phyloP scores from a whole-genome alignment of 352 stramenopile species.

The Phytophthora tentaculata region DNA sequence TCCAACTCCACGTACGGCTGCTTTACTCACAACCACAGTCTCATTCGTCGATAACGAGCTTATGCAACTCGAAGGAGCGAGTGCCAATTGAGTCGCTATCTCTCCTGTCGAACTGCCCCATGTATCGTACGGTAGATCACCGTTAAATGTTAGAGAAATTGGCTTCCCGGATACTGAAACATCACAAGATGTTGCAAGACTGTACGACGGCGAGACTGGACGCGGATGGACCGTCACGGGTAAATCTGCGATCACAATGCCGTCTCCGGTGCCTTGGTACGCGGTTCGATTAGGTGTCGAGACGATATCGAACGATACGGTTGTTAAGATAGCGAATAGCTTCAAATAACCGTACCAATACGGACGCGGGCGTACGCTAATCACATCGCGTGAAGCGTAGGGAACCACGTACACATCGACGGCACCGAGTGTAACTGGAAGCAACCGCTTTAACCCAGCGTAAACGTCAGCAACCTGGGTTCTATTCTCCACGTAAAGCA shows the following conservation, averaged over 20 bases:
- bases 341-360: constrained; percentile 44
- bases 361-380: constrained; percentile 38
- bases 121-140: constrained; percentile 9
- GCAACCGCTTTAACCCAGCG: constrained; percentile 34
- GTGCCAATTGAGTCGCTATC: constrained; percentile 25
- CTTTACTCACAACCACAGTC: constrained; percentile 1
- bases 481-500: constrained; percentile 47
- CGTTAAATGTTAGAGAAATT: constrained; percentile 24
- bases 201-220: constrained; percentile 14
- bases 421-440: constrained; percentile 25
- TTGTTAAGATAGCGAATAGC: constrained; percentile 51
- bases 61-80: constrained; percentile 17
- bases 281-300: constrained; percentile 32
- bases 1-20: constrained; percentile 8
- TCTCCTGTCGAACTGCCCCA: constrained; percentile 24
- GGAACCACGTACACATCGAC: constrained; percentile 46
- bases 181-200: constrained; percentile 11
- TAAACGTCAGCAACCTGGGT: constrained; percentile 47
- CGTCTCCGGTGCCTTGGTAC: constrained; percentile 38
- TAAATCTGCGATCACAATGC: constrained; percentile 48
- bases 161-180: constrained; percentile 33
- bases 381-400: constrained; percentile 30
- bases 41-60: constrained; percentile 8
- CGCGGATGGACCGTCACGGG: constrained; percentile 44
- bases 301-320: constrained; percentile 47